Evolutionary conservation across 768 basidiomycete species (phyloP).

Genomic region (Boletus reticulatus): DNA sequence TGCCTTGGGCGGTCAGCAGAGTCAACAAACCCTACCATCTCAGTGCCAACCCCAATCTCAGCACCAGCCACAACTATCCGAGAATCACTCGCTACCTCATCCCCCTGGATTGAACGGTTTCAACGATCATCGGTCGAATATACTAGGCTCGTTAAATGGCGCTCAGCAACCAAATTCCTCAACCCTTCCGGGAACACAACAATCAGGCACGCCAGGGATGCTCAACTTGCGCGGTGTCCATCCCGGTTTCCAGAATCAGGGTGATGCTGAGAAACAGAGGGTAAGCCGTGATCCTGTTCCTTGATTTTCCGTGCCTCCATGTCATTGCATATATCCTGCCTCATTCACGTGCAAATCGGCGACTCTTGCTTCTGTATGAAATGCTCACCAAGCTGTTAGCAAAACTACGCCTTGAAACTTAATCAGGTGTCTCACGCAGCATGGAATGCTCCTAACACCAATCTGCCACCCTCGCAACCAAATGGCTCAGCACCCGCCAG

Average conservation of each 20-base stretch:
- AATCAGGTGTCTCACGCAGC: slow-evolving; percentile 61
- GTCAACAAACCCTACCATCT: slow-evolving; percentile 24
- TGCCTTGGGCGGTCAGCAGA: slow-evolving; percentile 69
- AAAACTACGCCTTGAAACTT: slow-evolving; percentile 61
- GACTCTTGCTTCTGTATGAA: neutral
- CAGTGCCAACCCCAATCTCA: slow-evolving; percentile 30
- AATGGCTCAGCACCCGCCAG: slow-evolving; percentile 23
- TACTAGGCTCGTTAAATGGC: slow-evolving; percentile 49
- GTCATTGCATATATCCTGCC: neutral
- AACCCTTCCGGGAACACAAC: slow-evolving; percentile 42
- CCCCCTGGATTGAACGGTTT: slow-evolving; percentile 82
- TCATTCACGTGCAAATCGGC: neutral
- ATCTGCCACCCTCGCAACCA: slow-evolving; percentile 35
- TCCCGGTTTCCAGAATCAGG: slow-evolving; percentile 49
- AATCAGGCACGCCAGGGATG: slow-evolving; percentile 62
- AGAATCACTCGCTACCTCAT: slow-evolving; percentile 40
- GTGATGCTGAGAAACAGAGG: slow-evolving; percentile 67
- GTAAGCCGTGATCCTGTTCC: slow-evolving; percentile 40
- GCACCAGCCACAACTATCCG: slow-evolving; percentile 31
- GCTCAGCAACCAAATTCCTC: slow-evolving; percentile 25
- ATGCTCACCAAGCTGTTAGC: slow-evolving; percentile 35
- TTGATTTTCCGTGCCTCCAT: neutral
- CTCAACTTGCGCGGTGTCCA: slow-evolving; percentile 49
- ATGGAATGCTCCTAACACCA: slow-evolving; percentile 60
- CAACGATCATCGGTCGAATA: slow-evolving; percentile 49